Evolutionary conservation across 2,329 filamentous ascomycete genomes (phyloP).

Genomic region (Pseudocercospora eumusae): DNA sequence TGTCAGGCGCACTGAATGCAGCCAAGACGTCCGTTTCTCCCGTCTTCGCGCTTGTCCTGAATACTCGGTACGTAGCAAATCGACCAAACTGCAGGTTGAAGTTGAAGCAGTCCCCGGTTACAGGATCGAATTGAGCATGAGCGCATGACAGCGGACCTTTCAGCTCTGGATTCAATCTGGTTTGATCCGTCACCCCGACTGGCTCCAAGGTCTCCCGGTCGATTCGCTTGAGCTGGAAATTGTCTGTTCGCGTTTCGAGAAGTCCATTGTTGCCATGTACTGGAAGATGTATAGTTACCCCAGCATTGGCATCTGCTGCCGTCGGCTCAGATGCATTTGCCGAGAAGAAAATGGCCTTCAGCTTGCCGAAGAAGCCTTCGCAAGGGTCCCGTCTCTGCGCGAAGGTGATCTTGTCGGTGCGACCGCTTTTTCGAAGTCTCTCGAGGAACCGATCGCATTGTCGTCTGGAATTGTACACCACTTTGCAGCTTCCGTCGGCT

Average conservation of each 20-base stretch:
- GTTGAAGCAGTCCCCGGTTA: conserved; percentile 75
- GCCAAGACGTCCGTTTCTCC: conserved; percentile 71
- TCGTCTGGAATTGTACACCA: conserved; percentile 72
- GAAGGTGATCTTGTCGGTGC: conserved; percentile 61
- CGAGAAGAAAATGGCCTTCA: conserved; percentile 60
- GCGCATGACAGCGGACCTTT: conserved; percentile 67
- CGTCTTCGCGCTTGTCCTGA: conserved; percentile 57
- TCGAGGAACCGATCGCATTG: conserved; percentile 66
- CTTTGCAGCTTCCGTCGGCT: conserved; percentile 39
- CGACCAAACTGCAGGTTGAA: conserved; percentile 70
- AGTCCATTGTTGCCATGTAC: neutral
- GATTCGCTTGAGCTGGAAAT: conserved; percentile 62
- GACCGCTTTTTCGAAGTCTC: conserved; percentile 61
- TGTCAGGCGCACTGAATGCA: conserved; percentile 55
- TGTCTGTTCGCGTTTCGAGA: conserved; percentile 60
- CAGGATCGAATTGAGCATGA: conserved; percentile 70
- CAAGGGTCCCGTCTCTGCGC: conserved; percentile 73
- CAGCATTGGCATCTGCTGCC: conserved; percentile 53
- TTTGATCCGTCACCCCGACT: conserved; percentile 61
- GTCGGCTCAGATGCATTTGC: conserved; percentile 19
- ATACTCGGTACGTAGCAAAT: conserved; percentile 66
- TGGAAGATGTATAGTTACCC: conserved; percentile 54
- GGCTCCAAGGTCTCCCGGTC: conserved; percentile 73
- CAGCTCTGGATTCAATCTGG: conserved; percentile 64
- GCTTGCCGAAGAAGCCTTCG: conserved; percentile 69